phyloP scores from a whole-genome alignment of 169 alveolate genomes.

The Eimeria brunetti region DNA sequence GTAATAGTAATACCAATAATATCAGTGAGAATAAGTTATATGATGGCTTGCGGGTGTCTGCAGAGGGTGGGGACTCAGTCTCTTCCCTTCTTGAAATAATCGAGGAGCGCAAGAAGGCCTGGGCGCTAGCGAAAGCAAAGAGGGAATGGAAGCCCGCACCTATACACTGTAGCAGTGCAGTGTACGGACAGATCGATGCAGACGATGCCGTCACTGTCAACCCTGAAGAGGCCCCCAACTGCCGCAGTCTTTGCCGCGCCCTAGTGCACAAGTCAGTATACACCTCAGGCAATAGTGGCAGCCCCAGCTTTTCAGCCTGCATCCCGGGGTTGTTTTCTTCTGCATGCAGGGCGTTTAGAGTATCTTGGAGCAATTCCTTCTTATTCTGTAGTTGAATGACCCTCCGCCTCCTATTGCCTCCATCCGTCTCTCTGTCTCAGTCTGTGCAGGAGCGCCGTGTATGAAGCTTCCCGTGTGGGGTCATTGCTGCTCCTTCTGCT shows the following conservation, averaged over 20 bases:
- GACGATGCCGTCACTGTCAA: background rate
- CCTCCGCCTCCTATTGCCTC: background rate
- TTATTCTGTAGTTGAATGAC: too few species aligned
- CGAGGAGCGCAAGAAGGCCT: conserved; percentile 27
- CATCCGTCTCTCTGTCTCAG: background rate
- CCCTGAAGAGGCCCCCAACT: conserved; percentile 44
- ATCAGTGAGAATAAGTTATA: background rate
- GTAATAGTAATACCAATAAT: too few species aligned
- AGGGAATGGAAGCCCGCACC: background rate
- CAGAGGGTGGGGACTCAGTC: conserved; percentile 1
- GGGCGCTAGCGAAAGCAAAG: background rate
- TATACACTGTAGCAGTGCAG: conserved; percentile 32
- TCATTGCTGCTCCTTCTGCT: background rate
- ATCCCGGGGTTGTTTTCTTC: background rate
- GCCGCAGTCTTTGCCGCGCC: conserved; percentile 53
- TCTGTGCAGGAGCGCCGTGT: background rate
- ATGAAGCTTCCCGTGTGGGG: background rate
- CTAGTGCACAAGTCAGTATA: conserved; percentile 46
- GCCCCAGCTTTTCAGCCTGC: background rate
- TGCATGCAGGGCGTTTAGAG: background rate
- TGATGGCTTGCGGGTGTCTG: background rate
- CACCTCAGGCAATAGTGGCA: background rate
- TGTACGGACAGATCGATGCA: background rate
- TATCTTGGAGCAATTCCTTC: background rate
- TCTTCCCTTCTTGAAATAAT: conserved; percentile 18